A percentile compares a stretch with the other conserved stretches of the same genome.
These are phyloP conservation scores for Cercospora zeina DNA, from an alignment of 2,329 filamentous ascomycete species.

Conservation along the genomic window DNA sequence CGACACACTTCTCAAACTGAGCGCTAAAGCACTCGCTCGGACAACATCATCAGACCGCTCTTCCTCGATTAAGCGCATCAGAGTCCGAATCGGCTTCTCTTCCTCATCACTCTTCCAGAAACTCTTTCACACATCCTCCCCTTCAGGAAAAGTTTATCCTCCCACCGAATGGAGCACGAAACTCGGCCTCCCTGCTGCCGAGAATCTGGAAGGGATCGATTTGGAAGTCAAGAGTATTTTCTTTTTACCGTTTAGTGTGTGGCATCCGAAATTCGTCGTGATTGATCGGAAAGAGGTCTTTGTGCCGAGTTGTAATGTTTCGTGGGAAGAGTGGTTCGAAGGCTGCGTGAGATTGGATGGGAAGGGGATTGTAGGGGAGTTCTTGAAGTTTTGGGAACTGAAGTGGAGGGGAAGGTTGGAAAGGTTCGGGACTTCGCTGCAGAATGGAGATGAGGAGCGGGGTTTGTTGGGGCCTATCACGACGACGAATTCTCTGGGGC, in stretches of 20 bases:
- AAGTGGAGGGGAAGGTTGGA: constrained; percentile 62
- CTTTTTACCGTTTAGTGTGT: constrained; percentile 77
- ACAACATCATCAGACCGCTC: neutral
- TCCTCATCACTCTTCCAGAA: constrained; percentile 72
- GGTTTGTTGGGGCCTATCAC: neutral
- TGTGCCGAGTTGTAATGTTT: constrained; percentile 79
- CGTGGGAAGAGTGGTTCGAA: constrained; percentile 87
- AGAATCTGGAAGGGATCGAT: constrained; percentile 61
- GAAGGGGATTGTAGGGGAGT: constrained; percentile 55
- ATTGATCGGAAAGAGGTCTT: constrained; percentile 67
- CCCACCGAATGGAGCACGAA: constrained; percentile 59
- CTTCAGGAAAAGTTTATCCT: constrained; percentile 62
- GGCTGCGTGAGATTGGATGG: constrained; percentile 69
- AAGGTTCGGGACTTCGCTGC: neutral
- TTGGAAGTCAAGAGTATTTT: constrained; percentile 75
- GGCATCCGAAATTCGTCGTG: constrained; percentile 82
- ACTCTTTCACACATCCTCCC: constrained; percentile 67
- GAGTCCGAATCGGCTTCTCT: constrained; percentile 74
- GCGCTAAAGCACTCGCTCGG: constrained; percentile 45
- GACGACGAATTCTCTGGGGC: neutral
- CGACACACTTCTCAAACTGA: constrained; percentile 61
- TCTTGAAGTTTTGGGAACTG: constrained; percentile 64
- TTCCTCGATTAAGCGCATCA: constrained; percentile 46
- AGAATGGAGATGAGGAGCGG: neutral
- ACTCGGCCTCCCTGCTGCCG: constrained; percentile 63